Evolutionary conservation across 371 early-diverging fungal species (phyloP), one percentile per base, ranked within the genome.

Genomic region (Phascolomyces articulosus): DNA sequence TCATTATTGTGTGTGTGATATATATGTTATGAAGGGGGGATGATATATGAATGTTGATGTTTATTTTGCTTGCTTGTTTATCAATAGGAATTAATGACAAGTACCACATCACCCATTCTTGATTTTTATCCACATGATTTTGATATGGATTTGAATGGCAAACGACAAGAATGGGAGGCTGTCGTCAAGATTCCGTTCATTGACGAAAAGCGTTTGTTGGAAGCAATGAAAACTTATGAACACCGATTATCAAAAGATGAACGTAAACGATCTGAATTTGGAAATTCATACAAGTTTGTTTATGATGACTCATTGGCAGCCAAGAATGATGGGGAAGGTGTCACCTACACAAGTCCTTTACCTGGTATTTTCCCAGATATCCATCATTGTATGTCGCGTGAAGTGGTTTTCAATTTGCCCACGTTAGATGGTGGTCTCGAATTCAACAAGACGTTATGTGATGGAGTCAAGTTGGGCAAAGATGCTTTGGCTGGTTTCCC

Each of bases 121-220:
- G 97, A 99, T 62, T 93, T 96, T 72, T 99, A 96, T 80, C 99
- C 99, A 27, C 76, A 71, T 18, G 85, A 91, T 41, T 96, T 99
- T 74, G 87, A 90, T 1, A 80, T 93, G 49, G 99, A 99, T 72
- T 84, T 96, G 90, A 99, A 99, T 76, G 99, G 99, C 60, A 99
- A 99, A 80, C 94, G 96, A 74, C 91, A 93, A 75, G 88, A 93
- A 3, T 99, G 99, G 99, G 98, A 99, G 78, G 98, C 96, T 8
- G 92, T 98, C 28, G 96, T 95, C 18, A 85, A 92, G 63, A 91
- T 98, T 58, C 95, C 97, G 7, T 98, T 98, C 68, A 96, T 98
- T 60, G 97, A 98, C 59, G 90, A 94, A 68, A 78, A 87, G 24
- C 85, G 96, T 58, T 79, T 98, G 34, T 72, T 95, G 59, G 72